Percentiles rank a stretch among this genome's conserved stretches.
Evolutionary conservation across 441 rosid genomes (phyloP).

Genomic region (Aleurites moluccanus): DNA sequence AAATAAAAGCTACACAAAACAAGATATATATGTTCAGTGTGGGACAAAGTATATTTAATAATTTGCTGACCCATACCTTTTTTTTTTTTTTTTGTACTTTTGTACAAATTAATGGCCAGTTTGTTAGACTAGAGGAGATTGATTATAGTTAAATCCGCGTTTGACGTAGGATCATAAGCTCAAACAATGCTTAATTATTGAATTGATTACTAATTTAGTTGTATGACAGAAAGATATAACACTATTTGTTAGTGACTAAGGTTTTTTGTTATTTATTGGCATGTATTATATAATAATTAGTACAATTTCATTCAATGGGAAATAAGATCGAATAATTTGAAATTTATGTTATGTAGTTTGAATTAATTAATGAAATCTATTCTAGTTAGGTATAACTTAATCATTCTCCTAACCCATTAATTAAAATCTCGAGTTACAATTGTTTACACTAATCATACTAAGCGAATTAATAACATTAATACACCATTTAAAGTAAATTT

Average conservation of each 20-base stretch:
- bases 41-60: background rate
- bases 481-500: too few species aligned
- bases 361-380: background rate
- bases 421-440: too few species aligned
- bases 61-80: background rate
- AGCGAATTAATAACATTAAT: too few species aligned
- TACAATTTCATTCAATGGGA: background rate
- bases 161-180: background rate
- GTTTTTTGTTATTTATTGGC: background rate
- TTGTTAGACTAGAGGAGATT: background rate
- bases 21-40: background rate
- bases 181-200: background rate
- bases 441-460: too few species aligned
- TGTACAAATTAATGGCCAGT: background rate
- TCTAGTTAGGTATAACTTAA: background rate
- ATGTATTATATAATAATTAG: too few species aligned
- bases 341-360: background rate
- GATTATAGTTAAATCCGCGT: slow-evolving; percentile 2
- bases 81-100: background rate
- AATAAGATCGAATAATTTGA: background rate
- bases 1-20: background rate
- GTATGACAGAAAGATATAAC: background rate
- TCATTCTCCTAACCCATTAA: background rate
- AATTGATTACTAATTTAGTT: background rate
- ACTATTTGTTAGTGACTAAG: too few species aligned